Conservation (phyloP, 208 protist species). For the Leishmania lainsoni region DNA sequence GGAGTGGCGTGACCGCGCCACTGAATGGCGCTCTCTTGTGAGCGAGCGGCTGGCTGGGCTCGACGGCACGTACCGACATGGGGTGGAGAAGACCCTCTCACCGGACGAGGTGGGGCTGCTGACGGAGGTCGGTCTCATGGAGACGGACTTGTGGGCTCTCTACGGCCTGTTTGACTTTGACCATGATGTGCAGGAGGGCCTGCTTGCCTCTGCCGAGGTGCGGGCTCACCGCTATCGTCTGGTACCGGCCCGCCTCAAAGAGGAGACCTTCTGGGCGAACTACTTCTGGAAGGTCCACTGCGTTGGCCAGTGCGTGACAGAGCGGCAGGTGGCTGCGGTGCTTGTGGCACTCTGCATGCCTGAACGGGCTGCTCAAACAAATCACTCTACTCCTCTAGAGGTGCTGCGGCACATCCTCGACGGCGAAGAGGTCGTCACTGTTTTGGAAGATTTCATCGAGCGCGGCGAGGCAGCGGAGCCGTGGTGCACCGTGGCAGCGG, state of each 20-base stretch:
- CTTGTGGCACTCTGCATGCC: conserved; percentile 72
- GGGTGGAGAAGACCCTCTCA: conserved; percentile 49
- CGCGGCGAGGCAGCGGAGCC: conserved; percentile 24
- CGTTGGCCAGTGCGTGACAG: conserved; percentile 56
- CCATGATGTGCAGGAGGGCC: conserved; percentile 63
- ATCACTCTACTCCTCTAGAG: conserved; percentile 14
- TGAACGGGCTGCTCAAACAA: conserved; percentile 1
- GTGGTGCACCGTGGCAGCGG: conserved; percentile 30
- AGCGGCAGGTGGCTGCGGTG: conserved; percentile 58
- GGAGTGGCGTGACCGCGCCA: conserved; percentile 51
- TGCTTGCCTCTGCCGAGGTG: conserved; percentile 44
- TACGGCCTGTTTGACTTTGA: conserved; percentile 57
- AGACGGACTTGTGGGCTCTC: conserved; percentile 36
- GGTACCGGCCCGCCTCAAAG: conserved; percentile 68
- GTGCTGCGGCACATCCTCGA: conserved; percentile 36
- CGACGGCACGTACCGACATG: conserved; percentile 69
- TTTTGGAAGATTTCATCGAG: conserved; percentile 57
- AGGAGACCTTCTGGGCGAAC: conserved; percentile 80
- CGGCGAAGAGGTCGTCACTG: conserved; percentile 48
- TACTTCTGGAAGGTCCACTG: conserved; percentile 89
- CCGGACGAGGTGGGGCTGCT: conserved; percentile 56
- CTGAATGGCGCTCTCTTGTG: conserved; percentile 63
- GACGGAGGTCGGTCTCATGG: conserved; percentile 60
- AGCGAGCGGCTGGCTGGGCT: conserved; percentile 43
- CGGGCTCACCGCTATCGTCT: conserved; percentile 71